Evolutionary conservation across 495 filamentous ascomycete genomes (phyloP).

Genomic region (Penicillium diatomitis): DNA sequence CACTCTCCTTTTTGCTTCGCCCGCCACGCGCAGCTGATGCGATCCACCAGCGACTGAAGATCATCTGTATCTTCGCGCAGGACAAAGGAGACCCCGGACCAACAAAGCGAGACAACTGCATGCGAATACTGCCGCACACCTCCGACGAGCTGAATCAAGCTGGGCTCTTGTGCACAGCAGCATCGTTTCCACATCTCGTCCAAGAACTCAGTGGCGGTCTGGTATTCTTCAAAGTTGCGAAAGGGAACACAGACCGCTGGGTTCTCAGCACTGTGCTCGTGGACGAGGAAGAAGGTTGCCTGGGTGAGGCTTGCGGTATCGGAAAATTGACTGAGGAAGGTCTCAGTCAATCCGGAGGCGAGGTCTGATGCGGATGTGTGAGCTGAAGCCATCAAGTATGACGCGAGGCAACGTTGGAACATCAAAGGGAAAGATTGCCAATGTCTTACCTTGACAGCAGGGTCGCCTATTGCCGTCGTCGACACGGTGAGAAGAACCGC

Average conservation of each 20-base stretch:
- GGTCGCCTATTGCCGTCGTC: too few species aligned
- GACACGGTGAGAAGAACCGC: too few species aligned
- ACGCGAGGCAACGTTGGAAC: too few species aligned
- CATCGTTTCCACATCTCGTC: conserved; percentile 4
- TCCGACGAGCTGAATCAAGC: background rate
- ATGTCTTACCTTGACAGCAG: too few species aligned
- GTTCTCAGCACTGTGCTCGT: conserved; percentile 1
- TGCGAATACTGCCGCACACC: background rate
- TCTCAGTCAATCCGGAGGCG: background rate
- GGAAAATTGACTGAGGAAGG: background rate
- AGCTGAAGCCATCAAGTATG: too few species aligned
- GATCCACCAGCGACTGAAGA: conserved; percentile 3
- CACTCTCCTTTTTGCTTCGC: conserved; percentile 4
- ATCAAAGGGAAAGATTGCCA: too few species aligned
- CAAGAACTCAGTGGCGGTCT: conserved; percentile 5
- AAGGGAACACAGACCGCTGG: conserved; percentile 11
- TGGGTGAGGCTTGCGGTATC: background rate
- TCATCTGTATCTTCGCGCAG: conserved; percentile 5
- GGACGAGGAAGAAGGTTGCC: conserved; percentile 11
- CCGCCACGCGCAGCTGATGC: conserved; percentile 6
- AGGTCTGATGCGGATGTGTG: too few species aligned
- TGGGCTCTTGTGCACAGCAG: background rate
- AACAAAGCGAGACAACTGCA: conserved; percentile 3
- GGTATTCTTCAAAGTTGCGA: conserved; percentile 3
- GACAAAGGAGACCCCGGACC: conserved; percentile 3